These are phyloP conservation scores for Panicum hallii DNA, from an alignment of 202 grass and related monocot species.

Conservation along the genomic window DNA sequence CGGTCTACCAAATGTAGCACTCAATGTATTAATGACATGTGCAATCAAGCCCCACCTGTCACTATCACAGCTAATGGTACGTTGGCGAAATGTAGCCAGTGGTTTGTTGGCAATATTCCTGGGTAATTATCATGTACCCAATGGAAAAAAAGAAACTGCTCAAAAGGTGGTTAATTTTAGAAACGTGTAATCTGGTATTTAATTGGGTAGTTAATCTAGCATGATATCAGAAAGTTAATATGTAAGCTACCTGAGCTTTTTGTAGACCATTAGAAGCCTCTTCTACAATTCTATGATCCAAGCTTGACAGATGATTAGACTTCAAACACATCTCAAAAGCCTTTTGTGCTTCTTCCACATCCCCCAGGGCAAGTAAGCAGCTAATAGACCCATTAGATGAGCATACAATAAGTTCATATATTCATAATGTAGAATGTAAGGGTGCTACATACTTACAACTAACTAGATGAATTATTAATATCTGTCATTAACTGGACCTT, in stretches of 20 bases:
- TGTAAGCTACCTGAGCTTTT: slow-evolving; percentile 71
- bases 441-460: not conserved
- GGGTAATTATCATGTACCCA: slow-evolving; percentile 31
- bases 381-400: slow-evolving; percentile 55
- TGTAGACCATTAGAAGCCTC: slow-evolving; percentile 89
- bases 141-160: slow-evolving; percentile 35
- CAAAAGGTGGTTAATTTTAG: not conserved
- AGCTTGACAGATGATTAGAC: slow-evolving; percentile 46
- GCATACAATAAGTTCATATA: slow-evolving; percentile 41
- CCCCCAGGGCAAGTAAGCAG: slow-evolving; percentile 80
- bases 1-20: not conserved
- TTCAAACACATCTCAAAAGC: slow-evolving; percentile 81
- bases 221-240: slow-evolving; percentile 16
- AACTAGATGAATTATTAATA: slow-evolving; percentile 30
- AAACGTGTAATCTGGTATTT: not conserved
- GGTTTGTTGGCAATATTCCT: not conserved
- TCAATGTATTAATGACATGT: not conserved
- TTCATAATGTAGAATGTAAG: slow-evolving; percentile 23
- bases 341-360: slow-evolving; percentile 74
- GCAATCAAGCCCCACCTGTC: not conserved
- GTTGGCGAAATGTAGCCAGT: not conserved
- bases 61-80: slow-evolving; percentile 17
- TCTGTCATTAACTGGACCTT: slow-evolving; percentile 7
- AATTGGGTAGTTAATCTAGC: not conserved
- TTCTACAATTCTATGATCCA: slow-evolving; percentile 59